Evolutionary conservation across 2,329 filamentous ascomycete species (phyloP).

Genomic region (Penicillium sp.): DNA sequence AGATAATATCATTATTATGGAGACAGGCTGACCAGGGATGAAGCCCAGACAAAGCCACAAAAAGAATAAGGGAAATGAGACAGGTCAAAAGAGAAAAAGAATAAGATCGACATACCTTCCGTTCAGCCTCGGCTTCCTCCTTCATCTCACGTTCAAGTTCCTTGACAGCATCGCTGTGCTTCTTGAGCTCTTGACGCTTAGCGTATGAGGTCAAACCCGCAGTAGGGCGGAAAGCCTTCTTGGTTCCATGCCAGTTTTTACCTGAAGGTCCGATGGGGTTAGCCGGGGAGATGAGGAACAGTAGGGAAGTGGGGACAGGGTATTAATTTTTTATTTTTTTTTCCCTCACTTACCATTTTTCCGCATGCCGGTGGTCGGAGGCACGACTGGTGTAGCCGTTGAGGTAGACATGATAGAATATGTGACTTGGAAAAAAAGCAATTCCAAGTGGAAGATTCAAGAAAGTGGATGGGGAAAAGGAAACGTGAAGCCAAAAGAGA

Average conservation of each 20-base stretch:
- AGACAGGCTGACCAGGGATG: not conserved
- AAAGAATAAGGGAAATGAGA: not conserved
- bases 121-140: slow-evolving; percentile 87
- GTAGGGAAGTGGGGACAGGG: slow-evolving; percentile 15
- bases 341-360: slow-evolving; percentile 67
- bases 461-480: not conserved
- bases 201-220: slow-evolving; percentile 76
- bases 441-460: not conserved
- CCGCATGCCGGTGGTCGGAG: slow-evolving; percentile 64
- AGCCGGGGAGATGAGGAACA: slow-evolving; percentile 15
- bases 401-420: slow-evolving; percentile 48
- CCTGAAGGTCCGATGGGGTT: slow-evolving; percentile 54
- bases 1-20: not conserved
- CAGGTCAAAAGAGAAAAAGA: not conserved
- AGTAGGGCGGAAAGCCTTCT: slow-evolving; percentile 80
- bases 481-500: slow-evolving; percentile 7
- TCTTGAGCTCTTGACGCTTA: slow-evolving; percentile 69
- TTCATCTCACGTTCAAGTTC: slow-evolving; percentile 94
- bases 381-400: slow-evolving; percentile 27
- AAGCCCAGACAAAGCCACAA: not conserved
- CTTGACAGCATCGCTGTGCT: slow-evolving; percentile 73
- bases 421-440: not conserved
- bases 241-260: slow-evolving; percentile 88
- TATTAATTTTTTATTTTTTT: not conserved
- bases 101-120: slow-evolving; percentile 60